These are phyloP conservation scores for Exobasidium rhododendri DNA, from an alignment of 1,284 basidiomycete species.

Conservation along the genomic window DNA sequence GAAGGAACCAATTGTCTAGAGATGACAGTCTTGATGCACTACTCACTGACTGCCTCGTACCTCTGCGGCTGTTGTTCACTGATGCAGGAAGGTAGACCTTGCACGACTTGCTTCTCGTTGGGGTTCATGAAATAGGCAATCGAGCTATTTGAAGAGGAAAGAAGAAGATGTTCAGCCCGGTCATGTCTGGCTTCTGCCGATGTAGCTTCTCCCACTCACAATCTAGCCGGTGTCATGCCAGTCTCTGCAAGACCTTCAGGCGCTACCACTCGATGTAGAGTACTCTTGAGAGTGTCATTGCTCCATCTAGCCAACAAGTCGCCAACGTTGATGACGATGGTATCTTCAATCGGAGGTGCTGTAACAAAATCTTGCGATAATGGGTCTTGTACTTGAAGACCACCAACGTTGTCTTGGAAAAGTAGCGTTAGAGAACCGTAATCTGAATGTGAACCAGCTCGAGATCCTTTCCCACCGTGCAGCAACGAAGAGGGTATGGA, in stretches of 20 bases:
- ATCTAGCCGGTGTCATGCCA: slow-evolving; percentile 51
- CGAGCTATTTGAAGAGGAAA: slow-evolving; percentile 70
- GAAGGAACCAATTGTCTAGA: too few species aligned
- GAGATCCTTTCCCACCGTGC: slow-evolving; percentile 14
- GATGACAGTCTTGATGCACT: too few species aligned
- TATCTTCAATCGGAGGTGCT: slow-evolving; percentile 72
- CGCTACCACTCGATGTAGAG: slow-evolving; percentile 36
- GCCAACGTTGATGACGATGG: slow-evolving; percentile 78
- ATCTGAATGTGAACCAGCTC: slow-evolving; percentile 59
- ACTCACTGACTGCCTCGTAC: slow-evolving; percentile 58
- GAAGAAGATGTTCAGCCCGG: too few species aligned
- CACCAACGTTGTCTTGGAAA: slow-evolving; percentile 81
- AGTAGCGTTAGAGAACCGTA: slow-evolving; percentile 79
- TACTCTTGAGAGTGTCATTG: slow-evolving; percentile 31
- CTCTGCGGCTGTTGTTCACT: slow-evolving; percentile 41
- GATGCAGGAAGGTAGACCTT: slow-evolving; percentile 64
- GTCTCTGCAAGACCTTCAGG: slow-evolving; percentile 26
- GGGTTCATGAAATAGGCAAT: slow-evolving; percentile 86
- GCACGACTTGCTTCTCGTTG: slow-evolving; percentile 67
- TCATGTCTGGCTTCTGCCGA: too few species aligned
- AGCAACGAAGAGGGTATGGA: slow-evolving; percentile 18
- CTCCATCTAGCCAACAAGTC: slow-evolving; percentile 63
- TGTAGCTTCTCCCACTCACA: slow-evolving; percentile 63
- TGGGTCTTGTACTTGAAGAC: slow-evolving; percentile 65
- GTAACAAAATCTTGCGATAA: slow-evolving; percentile 63